These are phyloP conservation scores for Porogramme epimiltina DNA, from an alignment of 1,284 basidiomycete genomes.

Conservation along the genomic window DNA sequence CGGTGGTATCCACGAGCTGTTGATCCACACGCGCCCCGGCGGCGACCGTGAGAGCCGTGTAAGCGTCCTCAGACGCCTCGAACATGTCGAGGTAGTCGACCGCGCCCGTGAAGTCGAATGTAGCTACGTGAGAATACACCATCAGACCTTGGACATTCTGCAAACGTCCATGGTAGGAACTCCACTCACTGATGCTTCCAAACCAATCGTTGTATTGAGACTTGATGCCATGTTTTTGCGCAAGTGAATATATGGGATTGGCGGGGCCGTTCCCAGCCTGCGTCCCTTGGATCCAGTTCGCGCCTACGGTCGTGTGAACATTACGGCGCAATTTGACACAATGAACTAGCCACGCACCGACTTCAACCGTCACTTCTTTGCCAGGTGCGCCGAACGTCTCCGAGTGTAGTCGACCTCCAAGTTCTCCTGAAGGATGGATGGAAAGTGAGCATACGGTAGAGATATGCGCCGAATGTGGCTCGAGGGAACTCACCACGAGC, in stretches of 20 bases:
- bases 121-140: too few relatives aligned
- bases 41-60: slow-evolving; percentile 40
- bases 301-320: slow-evolving; percentile 31
- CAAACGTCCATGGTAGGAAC: too few relatives aligned
- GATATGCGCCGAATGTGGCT: background rate
- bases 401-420: slow-evolving; percentile 61
- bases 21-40: slow-evolving; percentile 30
- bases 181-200: slow-evolving; percentile 49
- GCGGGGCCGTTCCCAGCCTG: slow-evolving; percentile 41
- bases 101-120: slow-evolving; percentile 50
- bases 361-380: slow-evolving; percentile 48
- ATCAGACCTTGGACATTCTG: background rate
- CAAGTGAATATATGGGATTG: slow-evolving; percentile 62
- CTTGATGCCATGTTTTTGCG: slow-evolving; percentile 52
- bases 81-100: slow-evolving; percentile 51
- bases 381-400: slow-evolving; percentile 41
- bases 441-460: background rate
- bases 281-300: slow-evolving; percentile 70
- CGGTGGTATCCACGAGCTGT: slow-evolving; percentile 47
- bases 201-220: slow-evolving; percentile 49
- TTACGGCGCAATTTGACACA: too few relatives aligned
- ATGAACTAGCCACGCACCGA: slow-evolving; percentile 38
- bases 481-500: slow-evolving; percentile 37
- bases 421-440: slow-evolving; percentile 33
- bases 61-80: slow-evolving; percentile 42